phyloP scores from a whole-genome alignment of 257 asterid species.

The Solanum sparsipilum region DNA sequence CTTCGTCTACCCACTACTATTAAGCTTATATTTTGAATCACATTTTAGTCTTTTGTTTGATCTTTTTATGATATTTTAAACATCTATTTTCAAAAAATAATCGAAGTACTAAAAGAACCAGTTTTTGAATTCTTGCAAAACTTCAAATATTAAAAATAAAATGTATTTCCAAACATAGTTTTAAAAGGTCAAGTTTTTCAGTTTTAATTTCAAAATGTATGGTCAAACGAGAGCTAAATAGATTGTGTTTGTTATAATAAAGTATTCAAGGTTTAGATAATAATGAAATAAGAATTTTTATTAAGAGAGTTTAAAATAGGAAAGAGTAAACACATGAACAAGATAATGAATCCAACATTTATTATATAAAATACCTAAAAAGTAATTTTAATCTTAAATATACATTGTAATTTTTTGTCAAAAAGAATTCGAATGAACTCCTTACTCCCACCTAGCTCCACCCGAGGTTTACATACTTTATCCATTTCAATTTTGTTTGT shows the following conservation, averaged over 20 bases:
- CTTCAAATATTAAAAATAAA: neutral
- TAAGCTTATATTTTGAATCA: neutral
- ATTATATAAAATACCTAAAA: no score
- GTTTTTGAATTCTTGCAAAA: neutral
- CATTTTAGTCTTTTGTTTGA: neutral
- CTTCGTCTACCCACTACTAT: neutral
- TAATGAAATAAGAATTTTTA: neutral
- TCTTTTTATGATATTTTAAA: neutral
- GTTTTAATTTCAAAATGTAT: neutral
- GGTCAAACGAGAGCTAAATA: neutral
- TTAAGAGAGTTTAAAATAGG: neutral
- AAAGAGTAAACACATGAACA: neutral
- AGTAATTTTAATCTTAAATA: neutral
- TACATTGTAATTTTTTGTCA: no score
- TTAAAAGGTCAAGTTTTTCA: neutral
- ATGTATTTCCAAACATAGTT: neutral
- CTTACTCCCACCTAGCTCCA: neutral
- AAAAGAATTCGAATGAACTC: fast-evolving
- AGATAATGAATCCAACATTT: neutral
- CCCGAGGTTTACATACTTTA: neutral
- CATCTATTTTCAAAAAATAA: neutral
- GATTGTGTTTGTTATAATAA: neutral
- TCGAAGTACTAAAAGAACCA: neutral
- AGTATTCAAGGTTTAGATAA: no score
- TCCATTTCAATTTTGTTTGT: no score